Percentiles rank a stretch among this genome's conserved stretches.
Conservation (phyloP, 495 filamentous ascomycete genomes). For the Cudoniella acicularis region DNA sequence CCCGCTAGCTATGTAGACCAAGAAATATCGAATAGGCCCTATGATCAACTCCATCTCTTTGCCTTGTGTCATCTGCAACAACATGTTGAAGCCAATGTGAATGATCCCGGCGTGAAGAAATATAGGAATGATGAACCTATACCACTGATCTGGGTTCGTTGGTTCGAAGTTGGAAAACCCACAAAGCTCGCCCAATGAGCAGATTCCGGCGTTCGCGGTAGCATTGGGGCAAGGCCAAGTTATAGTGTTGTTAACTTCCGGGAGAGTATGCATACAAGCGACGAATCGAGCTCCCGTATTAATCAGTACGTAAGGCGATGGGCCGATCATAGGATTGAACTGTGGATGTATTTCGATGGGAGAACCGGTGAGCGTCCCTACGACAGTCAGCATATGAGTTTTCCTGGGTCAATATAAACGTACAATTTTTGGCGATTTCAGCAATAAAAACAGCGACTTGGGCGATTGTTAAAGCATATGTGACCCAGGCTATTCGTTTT, state of each 20-base stretch:
- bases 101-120: constrained; percentile 92
- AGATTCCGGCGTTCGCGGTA: constrained; percentile 55
- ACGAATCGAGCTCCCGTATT: constrained; percentile 94
- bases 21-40: constrained; percentile 75
- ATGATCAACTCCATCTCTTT: constrained; percentile 87
- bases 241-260: constrained; percentile 52
- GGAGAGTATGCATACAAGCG: constrained; percentile 87
- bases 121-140: constrained; percentile 90
- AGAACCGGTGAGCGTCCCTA: constrained; percentile 58
- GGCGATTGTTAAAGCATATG: constrained; percentile 71
- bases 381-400: constrained; percentile 39
- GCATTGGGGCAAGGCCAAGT: constrained; percentile 74
- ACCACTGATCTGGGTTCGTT: constrained; percentile 83
- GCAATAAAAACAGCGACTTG: constrained; percentile 88
- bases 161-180: constrained; percentile 55
- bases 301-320: constrained; percentile 83
- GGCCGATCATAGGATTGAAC: constrained; percentile 97
- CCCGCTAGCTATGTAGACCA: constrained; percentile 85
- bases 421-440: constrained; percentile 80
- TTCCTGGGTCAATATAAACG: constrained; percentile 23
- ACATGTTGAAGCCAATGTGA: constrained; percentile 92
- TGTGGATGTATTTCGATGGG: constrained; percentile 81
- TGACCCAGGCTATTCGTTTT: constrained; percentile 69
- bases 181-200: constrained; percentile 74
- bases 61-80: constrained; percentile 83